These are phyloP conservation scores for Apiotrichum brassicae DNA, from an alignment of 1,284 basidiomycete species.

Conservation along the genomic window DNA sequence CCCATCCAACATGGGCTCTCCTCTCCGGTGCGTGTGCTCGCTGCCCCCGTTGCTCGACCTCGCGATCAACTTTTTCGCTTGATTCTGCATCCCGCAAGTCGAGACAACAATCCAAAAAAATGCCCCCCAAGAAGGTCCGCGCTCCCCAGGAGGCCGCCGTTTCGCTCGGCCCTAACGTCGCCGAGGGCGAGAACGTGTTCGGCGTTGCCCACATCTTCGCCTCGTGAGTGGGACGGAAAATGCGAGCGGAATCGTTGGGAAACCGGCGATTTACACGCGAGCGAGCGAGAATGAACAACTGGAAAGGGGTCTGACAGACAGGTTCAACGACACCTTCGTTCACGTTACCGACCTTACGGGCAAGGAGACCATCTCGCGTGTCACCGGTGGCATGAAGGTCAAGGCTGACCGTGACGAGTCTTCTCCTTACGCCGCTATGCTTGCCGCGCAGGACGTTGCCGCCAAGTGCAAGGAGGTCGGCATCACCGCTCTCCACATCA, in stretches of 20 bases:
- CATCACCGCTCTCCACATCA: slow-evolving; percentile 79
- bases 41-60: neutral
- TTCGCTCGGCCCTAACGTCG: slow-evolving; percentile 86
- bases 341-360: slow-evolving; percentile 98
- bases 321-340: slow-evolving; percentile 99
- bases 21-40: neutral
- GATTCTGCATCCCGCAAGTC: neutral
- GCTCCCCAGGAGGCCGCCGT: slow-evolving; percentile 70
- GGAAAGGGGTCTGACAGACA: slow-evolving; percentile 11
- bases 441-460: slow-evolving; percentile 97
- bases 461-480: slow-evolving; percentile 96
- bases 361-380: slow-evolving; percentile 97
- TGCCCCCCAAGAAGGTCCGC: slow-evolving; percentile 46
- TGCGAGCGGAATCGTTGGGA: neutral
- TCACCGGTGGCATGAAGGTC: slow-evolving; percentile 99
- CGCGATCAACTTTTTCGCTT: neutral
- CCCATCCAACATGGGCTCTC: too few species aligned
- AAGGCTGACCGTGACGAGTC: slow-evolving; percentile 99
- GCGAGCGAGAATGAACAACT: neutral
- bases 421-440: slow-evolving; percentile 96
- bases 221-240: slow-evolving; percentile 49
- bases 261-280: too few species aligned
- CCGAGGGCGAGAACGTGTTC: slow-evolving; percentile 90
- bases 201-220: slow-evolving; percentile 96
- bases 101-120: slow-evolving; percentile 5